These are phyloP conservation scores for Ocimum tenuiflorum DNA, from an alignment of 257 asterid species.

Conservation along the genomic window DNA sequence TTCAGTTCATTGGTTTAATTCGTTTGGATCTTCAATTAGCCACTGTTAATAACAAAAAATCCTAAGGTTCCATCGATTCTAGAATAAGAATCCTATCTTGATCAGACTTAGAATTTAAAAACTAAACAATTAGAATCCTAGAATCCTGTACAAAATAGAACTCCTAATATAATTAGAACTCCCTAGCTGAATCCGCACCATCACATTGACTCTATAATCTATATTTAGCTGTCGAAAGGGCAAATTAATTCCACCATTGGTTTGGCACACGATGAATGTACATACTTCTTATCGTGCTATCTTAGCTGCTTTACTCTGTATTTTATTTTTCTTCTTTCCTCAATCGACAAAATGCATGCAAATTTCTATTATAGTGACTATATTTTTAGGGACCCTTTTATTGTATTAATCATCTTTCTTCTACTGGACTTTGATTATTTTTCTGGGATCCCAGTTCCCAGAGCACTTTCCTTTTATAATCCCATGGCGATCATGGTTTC, in stretches of 20 bases:
- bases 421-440: conserved; percentile 3
- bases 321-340: neutral
- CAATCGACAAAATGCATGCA: neutral
- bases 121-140: no score
- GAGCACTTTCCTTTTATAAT: conserved; percentile 13
- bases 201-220: neutral
- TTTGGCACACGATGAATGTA: neutral
- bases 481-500: neutral
- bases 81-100: no score
- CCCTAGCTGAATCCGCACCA: no score
- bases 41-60: no score
- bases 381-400: neutral
- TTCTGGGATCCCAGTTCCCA: neutral
- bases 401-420: conserved; percentile 1
- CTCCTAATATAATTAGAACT: no score
- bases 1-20: no score
- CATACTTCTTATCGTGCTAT: neutral
- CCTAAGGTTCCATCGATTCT: no score
- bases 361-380: neutral
- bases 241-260: neutral
- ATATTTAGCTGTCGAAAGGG: neutral
- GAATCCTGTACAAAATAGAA: no score
- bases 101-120: no score
- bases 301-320: neutral
- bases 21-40: no score